Base-by-base conservation (phyloP, 176 grass and related monocot species). In the Echinochloa phyllopogon region DNA sequence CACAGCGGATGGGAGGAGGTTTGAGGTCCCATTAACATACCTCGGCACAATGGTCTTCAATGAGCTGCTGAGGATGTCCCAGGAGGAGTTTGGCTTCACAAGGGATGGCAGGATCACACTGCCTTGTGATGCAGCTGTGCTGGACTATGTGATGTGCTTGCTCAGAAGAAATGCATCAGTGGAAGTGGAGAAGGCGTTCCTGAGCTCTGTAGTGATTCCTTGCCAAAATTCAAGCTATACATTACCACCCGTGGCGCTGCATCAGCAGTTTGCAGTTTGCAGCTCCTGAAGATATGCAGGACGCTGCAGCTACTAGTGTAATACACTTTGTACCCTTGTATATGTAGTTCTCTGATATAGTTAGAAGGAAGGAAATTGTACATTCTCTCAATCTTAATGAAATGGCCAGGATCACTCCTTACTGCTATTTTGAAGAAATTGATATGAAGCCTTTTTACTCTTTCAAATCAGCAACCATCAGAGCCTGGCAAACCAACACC, bases 111-210 rank as follows among this genome's bases (percentile, higher is more conserved):
- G 82, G 10, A 92, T 92, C 43, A 88, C 55, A 7, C 52, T 90
- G 43, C 81, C 82, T 2, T 90, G 74, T 72, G 87, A 95, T 52
- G 93, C 55, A 3, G 12, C 42, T n/a, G 74, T 88, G 37, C 64
- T 95, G 79, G 90, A 91, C 65, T 89, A 95, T 53, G 83, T 77
- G 3, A 65, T 95, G 68, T 82, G 77, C 38, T 91, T 92, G 88
- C 66, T 95, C 25, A 47, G 52, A 33, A 88, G 87, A 79, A 84
- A 76, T 57, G 51, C 77, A 8, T 90, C 85, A 20, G 39, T 81
- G 65, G 87, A 92, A 17, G 74, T 90, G 1, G 90, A 92, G 73
- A 91, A 41, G 43, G 86, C 86, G 6, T 65, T 90, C 68, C 63
- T 91, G 38, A 89, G 81, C 76, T 89, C 92, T 21, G 23, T 87